Evolutionary conservation across 2,329 filamentous ascomycete genomes (phyloP), one percentile per base, ranked within the genome.

Genomic region (Neopestalotiopsis sp.): DNA sequence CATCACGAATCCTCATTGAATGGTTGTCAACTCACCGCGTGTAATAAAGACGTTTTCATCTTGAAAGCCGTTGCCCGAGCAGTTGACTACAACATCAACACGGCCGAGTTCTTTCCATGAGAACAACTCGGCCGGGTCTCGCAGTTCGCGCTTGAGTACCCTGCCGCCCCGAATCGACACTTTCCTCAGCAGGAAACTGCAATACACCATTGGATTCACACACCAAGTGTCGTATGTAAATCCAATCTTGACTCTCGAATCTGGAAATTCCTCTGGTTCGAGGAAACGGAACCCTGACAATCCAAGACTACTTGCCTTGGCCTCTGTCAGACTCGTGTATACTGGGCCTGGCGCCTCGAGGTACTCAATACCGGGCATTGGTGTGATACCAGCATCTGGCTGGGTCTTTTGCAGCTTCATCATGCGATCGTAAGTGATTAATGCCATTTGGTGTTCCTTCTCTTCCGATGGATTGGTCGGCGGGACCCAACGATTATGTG

Each of bases 201-300:
- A 86, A 74, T 89, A 89, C 5, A 88, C 75, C 73, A 87, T 87
- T 0, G 86, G 80, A 67, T 88, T 87, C 6, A 88, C 78, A 71
- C 86, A 88, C 79, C 85, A 89, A 0, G 86, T 87, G 42, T 84
- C 78, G 71, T 88, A 89, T 73, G 85, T 81, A 62, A 81, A 86
- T 0, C 84, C 87, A 71, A 85, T 79, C n/a, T 68, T 71, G 1
- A 86, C 82, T 30, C 76, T 76, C 1, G 79, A 79, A 0, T 78
- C 73, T 0, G 85, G 86, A 2, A 85, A 75, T 67, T 86, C 82
- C 1, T 74, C 68, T 0, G 65, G 14, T 0, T 71, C 57, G 28
- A 85, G 76, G 14, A 82, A 65, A 32, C 81, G 75, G 70, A 85
- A 86, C 3, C 76, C 81, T 12, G 78, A 74, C 66, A 81, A 71